These are phyloP conservation scores for Daedaleopsis nitida DNA, from an alignment of 768 basidiomycete genomes.

Conservation along the genomic window DNA sequence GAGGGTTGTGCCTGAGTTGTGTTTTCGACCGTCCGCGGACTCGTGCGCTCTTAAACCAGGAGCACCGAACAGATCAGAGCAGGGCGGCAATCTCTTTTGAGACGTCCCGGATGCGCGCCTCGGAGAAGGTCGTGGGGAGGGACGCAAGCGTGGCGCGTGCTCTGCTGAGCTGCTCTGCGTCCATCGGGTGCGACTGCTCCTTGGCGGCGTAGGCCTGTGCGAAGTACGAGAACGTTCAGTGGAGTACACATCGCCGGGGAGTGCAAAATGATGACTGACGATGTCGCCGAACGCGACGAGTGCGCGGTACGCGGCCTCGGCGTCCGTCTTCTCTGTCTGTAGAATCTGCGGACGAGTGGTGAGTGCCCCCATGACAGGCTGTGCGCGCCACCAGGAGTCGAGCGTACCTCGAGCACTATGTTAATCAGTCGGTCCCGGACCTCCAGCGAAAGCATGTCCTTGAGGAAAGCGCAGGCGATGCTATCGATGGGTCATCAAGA, in stretches of 20 bases:
- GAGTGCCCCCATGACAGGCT: background rate
- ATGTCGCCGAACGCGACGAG: conserved; percentile 75
- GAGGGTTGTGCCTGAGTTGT: background rate
- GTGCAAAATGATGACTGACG: conserved; percentile 43
- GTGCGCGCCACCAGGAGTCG: background rate
- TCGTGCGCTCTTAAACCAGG: too few relatives aligned
- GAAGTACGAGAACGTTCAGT: background rate
- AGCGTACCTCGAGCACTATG: conserved; percentile 45
- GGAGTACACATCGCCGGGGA: background rate
- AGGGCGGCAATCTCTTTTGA: conserved; percentile 19
- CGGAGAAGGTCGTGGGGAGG: conserved; percentile 52
- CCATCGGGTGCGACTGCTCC: conserved; percentile 36
- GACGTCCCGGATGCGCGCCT: conserved; percentile 54
- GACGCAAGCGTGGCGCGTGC: conserved; percentile 42
- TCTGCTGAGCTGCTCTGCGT: conserved; percentile 42
- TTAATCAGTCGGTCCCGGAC: conserved; percentile 11
- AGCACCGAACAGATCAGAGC: conserved; percentile 6
- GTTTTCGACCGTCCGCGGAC: background rate
- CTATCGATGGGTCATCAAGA: conserved; percentile 38
- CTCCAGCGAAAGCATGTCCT: conserved; percentile 40
- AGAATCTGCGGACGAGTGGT: conserved; percentile 39
- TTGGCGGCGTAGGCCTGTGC: conserved; percentile 54
- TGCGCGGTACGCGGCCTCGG: conserved; percentile 71
- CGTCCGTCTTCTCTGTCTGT: conserved; percentile 53
- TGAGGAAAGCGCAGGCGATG: conserved; percentile 61